Base-by-base conservation (phyloP, 2,329 filamentous ascomycete species). In the Sporothrix humicola region DNA sequence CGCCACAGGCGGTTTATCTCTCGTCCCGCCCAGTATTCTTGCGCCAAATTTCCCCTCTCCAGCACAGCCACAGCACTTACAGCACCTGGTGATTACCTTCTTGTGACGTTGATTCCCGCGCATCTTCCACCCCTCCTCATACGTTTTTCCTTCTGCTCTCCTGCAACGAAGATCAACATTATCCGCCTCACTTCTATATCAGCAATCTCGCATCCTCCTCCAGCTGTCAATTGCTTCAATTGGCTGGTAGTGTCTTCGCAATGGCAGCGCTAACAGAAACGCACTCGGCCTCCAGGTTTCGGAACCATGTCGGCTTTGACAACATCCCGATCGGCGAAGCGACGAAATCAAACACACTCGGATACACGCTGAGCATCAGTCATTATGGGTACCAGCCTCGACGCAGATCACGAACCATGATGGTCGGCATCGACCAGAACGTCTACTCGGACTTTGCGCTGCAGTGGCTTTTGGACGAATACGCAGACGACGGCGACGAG, bases 401-500 rank as follows among this genome's bases (percentile, higher is more conserved):
- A 58, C 91, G 94, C 75, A 88, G 93, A 74, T 96, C 93, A 72
- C 90, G 95, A 71, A 97, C 93, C 9, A 97, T 97, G 78, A 90
- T 98, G 80, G 95, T 95, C 76, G 95, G 95, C 23, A 92, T 95
- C 20, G 95, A 97, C 82, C 93, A 95, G 79, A 94, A 97, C 78
- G 89, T 93, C 74, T 97, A 97, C 82, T 97, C 94, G 7, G 93
- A 97, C 76, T 96, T 95, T 82, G 95, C 95, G 17, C 85, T 98
- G 20, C 93, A 97, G 81, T 98, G 94, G 94, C 87, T 97, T 69
- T 89, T 98, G 54, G 93, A 97, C 78, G 94, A 97, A 82, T 87
- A 97, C 73, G 93, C 97, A 56, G 94, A 97, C 78, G 95, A 97
- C 79, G 94, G 95, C 20, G 95, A 98, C 80, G 94, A 97, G 82